A percentile compares a stretch with the other conserved stretches of the same genome.
These are phyloP conservation scores for Herpetomonas samuelpessoai DNA, from an alignment of 208 protist genomes.

Conservation along the genomic window DNA sequence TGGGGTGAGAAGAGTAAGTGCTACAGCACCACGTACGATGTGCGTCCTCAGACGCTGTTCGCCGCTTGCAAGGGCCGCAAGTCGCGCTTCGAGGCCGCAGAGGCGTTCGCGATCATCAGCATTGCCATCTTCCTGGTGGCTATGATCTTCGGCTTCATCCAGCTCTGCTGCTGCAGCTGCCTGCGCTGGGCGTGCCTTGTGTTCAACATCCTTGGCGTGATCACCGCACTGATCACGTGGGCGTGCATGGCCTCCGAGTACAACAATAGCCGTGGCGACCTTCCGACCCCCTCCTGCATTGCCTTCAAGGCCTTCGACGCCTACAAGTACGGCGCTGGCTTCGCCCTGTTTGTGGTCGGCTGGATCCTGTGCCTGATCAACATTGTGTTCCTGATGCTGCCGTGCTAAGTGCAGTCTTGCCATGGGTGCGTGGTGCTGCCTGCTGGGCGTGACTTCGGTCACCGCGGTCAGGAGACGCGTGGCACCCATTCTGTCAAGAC, in stretches of 20 bases:
- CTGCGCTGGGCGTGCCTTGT: slow-evolving; percentile 30
- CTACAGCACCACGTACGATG: slow-evolving; percentile 19
- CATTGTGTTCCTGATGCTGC: background rate
- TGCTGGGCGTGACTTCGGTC: too few relatives aligned
- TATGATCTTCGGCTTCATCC: slow-evolving; percentile 27
- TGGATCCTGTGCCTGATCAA: background rate
- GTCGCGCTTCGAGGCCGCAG: slow-evolving; percentile 29
- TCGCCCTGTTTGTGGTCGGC: background rate
- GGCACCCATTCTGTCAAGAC: background rate
- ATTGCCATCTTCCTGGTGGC: slow-evolving; percentile 25
- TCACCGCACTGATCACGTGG: slow-evolving; percentile 22
- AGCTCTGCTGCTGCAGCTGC: slow-evolving; percentile 48
- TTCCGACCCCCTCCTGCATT: background rate
- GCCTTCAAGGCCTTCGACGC: background rate
- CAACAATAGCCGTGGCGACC: slow-evolving; percentile 22
- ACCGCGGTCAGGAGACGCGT: background rate
- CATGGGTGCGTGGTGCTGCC: background rate
- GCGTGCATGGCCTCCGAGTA: slow-evolving; percentile 28
- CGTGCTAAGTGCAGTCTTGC: too few relatives aligned
- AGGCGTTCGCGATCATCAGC: slow-evolving; percentile 36
- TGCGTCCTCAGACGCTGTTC: slow-evolving; percentile 15
- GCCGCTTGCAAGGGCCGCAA: slow-evolving; percentile 18
- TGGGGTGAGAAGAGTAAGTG: slow-evolving; percentile 54
- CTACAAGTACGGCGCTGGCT: slow-evolving; percentile 4
- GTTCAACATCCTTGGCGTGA: slow-evolving; percentile 26